Conservation (phyloP, 1,284 basidiomycete genomes). For the Puccinia sorghi region DNA sequence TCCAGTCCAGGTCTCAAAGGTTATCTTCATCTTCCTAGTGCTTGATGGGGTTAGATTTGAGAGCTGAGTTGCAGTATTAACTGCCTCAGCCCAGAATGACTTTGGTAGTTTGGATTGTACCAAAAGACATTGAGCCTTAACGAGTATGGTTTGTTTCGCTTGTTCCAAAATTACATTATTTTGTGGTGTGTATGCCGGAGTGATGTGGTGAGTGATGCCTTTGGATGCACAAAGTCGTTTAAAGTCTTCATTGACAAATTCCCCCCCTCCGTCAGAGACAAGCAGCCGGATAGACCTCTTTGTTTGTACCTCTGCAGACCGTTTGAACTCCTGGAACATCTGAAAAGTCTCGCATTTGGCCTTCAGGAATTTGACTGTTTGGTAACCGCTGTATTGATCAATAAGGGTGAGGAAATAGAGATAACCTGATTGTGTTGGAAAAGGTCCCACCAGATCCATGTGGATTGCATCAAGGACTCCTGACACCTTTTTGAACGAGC, state of each 20-base stretch:
- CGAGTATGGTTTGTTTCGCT: slow-evolving; percentile 1
- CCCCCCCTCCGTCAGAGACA: slow-evolving; percentile 17
- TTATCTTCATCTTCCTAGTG: not conserved
- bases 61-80: slow-evolving; percentile 1
- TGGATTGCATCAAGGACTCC: not conserved
- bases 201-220: not conserved
- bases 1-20: not conserved
- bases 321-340: not conserved
- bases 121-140: not conserved
- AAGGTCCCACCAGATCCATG: slow-evolving; percentile 1
- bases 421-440: no score
- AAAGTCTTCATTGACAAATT: slow-evolving; percentile 8
- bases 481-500: not conserved
- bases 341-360: not conserved
- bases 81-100: slow-evolving; percentile 21
- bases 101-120: not conserved
- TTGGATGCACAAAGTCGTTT: not conserved
- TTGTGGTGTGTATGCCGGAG: slow-evolving; percentile 13
- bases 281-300: not conserved
- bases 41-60: not conserved
- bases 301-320: not conserved
- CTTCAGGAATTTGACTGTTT: slow-evolving; percentile 2
- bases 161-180: slow-evolving; percentile 4
- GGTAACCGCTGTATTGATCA: not conserved
- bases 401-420: slow-evolving; percentile 17